These are phyloP conservation scores for Pochonia chlamydosporia DNA, from an alignment of 2,329 filamentous ascomycete species.

Conservation along the genomic window DNA sequence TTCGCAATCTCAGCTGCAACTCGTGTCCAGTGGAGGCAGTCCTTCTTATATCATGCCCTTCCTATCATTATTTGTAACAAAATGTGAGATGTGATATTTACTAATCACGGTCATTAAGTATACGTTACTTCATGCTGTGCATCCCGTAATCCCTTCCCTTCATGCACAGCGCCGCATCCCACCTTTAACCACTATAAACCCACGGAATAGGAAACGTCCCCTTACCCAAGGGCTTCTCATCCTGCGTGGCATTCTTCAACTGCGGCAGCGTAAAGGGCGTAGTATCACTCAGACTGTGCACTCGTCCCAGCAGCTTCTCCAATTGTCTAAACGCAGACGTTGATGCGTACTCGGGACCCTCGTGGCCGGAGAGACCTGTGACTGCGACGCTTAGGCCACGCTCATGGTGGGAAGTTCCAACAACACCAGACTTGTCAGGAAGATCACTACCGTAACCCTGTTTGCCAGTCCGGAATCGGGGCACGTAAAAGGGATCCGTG, in stretches of 20 bases:
- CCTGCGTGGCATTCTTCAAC: constrained; percentile 14
- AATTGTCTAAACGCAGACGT: constrained; percentile 64
- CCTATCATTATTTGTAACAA: no score
- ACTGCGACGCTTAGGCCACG: constrained; percentile 67
- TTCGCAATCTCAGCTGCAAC: no score
- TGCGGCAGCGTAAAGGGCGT: constrained; percentile 27
- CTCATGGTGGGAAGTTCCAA: constrained; percentile 68
- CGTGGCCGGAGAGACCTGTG: constrained; percentile 61
- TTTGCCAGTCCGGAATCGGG: constrained; percentile 23
- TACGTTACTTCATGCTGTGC: not conserved
- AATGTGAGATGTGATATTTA: no score
- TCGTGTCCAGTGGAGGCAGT: no score
- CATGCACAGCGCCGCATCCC: no score
- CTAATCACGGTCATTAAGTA: no score
- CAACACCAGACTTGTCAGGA: constrained; percentile 57
- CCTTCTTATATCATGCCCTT: no score
- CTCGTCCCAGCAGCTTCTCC: constrained; percentile 69
- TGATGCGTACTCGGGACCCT: constrained; percentile 63
- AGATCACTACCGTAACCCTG: constrained; percentile 37
- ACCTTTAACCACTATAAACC: constrained; percentile 27
- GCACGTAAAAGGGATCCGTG: constrained; percentile 60
- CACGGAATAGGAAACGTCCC: constrained; percentile 17
- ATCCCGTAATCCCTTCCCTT: not conserved
- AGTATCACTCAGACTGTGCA: constrained; percentile 46
- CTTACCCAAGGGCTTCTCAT: constrained; percentile 13